Percentiles rank a stretch among this genome's conserved stretches.
phyloP scores from a whole-genome alignment of 139 green algal genomes.

The Coelastrella sp. region DNA sequence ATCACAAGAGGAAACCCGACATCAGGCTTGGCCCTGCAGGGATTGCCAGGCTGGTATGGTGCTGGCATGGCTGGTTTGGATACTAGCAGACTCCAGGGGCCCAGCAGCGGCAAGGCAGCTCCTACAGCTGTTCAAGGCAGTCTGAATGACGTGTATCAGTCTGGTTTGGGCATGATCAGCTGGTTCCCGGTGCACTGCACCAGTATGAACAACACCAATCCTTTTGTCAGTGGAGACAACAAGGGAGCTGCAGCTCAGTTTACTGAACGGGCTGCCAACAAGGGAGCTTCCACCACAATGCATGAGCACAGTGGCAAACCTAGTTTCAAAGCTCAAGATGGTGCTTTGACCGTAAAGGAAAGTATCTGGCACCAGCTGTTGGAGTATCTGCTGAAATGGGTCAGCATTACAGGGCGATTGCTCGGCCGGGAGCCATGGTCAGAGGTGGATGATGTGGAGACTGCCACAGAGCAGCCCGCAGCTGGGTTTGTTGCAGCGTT shows the following conservation, averaged over 20 bases:
- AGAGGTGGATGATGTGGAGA: background rate
- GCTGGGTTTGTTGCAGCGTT: slow-evolving; percentile 82
- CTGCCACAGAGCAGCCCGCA: background rate
- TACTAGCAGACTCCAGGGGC: too few species aligned
- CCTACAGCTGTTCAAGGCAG: too few species aligned
- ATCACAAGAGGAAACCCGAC: slow-evolving; percentile 17
- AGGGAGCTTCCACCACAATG: background rate
- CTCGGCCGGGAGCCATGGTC: too few species aligned
- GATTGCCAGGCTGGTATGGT: too few species aligned
- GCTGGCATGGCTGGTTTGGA: background rate
- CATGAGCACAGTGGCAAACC: background rate
- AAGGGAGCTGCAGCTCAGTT: slow-evolving; percentile 85
- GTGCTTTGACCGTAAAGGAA: too few species aligned
- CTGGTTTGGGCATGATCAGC: slow-evolving; percentile 36
- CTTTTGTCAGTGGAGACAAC: slow-evolving; percentile 79
- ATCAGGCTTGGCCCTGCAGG: background rate
- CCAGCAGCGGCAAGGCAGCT: too few species aligned
- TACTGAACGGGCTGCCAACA: slow-evolving; percentile 64
- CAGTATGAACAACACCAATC: slow-evolving; percentile 93
- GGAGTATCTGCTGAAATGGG: background rate
- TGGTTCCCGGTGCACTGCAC: slow-evolving; percentile 94
- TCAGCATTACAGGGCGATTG: background rate
- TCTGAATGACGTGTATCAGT: background rate
- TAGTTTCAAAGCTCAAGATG: background rate
- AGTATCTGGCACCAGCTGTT: too few species aligned